These are phyloP conservation scores for Phytophthora boehmeriae DNA, from an alignment of 352 stramenopile genomes.

Conservation along the genomic window DNA sequence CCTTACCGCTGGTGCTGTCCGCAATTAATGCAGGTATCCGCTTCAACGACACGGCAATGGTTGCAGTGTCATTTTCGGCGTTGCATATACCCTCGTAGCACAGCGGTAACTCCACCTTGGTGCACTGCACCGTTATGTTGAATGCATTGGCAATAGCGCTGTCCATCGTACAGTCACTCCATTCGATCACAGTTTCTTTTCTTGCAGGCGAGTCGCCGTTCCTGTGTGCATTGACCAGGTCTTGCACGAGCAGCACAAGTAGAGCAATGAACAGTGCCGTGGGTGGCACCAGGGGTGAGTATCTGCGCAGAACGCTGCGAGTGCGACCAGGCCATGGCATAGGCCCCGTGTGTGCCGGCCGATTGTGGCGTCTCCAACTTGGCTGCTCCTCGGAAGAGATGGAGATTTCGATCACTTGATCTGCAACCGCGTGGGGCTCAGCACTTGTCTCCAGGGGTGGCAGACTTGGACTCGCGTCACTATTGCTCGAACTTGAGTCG, in stretches of 20 bases:
- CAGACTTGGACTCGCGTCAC: conserved; percentile 3
- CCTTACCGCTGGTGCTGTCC: conserved; percentile 8
- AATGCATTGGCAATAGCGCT: conserved; percentile 22
- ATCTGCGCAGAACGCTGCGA: conserved; percentile 37
- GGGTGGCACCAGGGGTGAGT: conserved; percentile 40
- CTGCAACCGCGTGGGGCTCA: conserved; percentile 14
- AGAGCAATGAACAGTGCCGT: conserved; percentile 35
- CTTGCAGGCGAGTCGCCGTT: conserved; percentile 11
- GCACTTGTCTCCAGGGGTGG: conserved; percentile 20
- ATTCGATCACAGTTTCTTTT: conserved; percentile 26
- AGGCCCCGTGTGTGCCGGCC: conserved; percentile 18
- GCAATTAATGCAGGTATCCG: conserved; percentile 41
- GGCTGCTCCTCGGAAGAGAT: conserved; percentile 31
- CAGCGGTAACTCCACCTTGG: conserved; percentile 44
- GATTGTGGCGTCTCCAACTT: conserved; percentile 22
- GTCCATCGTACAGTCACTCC: conserved; percentile 42
- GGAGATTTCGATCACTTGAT: conserved; percentile 38
- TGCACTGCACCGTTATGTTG: conserved; percentile 44
- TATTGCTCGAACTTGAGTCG: conserved; percentile 22
- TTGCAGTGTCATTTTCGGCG: conserved; percentile 40
- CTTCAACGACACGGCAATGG: conserved; percentile 60
- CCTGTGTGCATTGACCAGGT: conserved; percentile 30
- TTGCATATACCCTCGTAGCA: conserved; percentile 54
- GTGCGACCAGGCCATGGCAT: conserved; percentile 40
- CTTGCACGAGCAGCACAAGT: conserved; percentile 40